Percentiles rank a stretch among this genome's conserved stretches.
These are phyloP conservation scores for Suhomyces sp. DNA, from an alignment of 805 yeast species.

Conservation along the genomic window DNA sequence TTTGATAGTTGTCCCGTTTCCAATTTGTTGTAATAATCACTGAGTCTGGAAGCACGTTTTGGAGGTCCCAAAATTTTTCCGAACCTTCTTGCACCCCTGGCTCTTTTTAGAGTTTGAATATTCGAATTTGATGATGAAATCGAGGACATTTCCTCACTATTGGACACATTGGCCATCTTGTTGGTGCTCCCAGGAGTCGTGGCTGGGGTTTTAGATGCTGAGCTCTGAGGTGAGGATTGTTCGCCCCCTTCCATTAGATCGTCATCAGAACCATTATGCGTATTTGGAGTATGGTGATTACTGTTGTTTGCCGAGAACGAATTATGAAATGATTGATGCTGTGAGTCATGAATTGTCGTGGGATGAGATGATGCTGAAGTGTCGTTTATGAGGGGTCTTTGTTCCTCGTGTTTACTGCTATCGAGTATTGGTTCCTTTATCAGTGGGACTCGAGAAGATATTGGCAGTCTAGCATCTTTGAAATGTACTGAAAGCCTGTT, in stretches of 20 bases:
- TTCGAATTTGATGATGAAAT: slow-evolving; percentile 5
- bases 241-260: slow-evolving; percentile 12
- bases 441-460: too few species aligned
- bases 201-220: slow-evolving; percentile 10
- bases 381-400: slow-evolving; percentile 5
- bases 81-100: slow-evolving; percentile 38
- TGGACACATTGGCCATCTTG: neutral
- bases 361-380: slow-evolving; percentile 7
- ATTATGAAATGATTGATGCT: slow-evolving; percentile 4
- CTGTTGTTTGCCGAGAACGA: slow-evolving; percentile 9
- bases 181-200: slow-evolving; percentile 11
- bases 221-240: slow-evolving; percentile 8
- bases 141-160: too few species aligned
- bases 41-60: slow-evolving; percentile 38
- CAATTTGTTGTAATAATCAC: slow-evolving; percentile 13
- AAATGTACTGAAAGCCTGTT: slow-evolving; percentile 37
- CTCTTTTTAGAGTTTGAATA: slow-evolving; percentile 23
- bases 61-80: slow-evolving; percentile 50
- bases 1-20: too few species aligned
- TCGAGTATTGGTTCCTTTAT: neutral
- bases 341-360: slow-evolving; percentile 4
- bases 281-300: slow-evolving; percentile 12
- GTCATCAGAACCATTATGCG: too few species aligned
- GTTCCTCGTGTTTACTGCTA: neutral
- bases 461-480: slow-evolving; percentile 15